A percentile compares a stretch with the other conserved stretches of the same genome.
These are phyloP conservation scores for Collybiopsis confluens DNA, from an alignment of 768 basidiomycete species.

Conservation along the genomic window DNA sequence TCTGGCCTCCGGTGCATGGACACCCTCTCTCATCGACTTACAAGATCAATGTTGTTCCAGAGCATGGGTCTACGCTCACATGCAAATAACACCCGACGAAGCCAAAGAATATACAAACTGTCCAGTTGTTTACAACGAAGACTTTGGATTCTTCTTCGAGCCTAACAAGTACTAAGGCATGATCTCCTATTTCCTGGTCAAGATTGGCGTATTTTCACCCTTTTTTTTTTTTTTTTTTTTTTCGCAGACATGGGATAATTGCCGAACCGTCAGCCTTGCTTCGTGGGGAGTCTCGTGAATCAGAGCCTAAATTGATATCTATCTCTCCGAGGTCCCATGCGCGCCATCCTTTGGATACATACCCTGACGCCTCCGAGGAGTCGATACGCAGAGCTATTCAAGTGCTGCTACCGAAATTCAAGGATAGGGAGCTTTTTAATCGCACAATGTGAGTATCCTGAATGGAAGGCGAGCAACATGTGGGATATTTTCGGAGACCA, in stretches of 20 bases:
- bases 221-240: no score
- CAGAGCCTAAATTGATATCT: neutral
- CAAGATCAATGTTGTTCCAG: constrained; percentile 7
- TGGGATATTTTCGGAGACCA: no score
- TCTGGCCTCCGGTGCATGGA: constrained; percentile 6
- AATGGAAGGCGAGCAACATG: neutral
- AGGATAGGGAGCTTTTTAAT: constrained; percentile 5
- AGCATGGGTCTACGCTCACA: constrained; percentile 8
- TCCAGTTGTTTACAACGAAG: constrained; percentile 5
- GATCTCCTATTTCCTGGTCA: no score
- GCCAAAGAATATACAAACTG: neutral
- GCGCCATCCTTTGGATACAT: constrained; percentile 2
- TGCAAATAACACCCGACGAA: constrained; percentile 3
- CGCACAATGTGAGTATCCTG: constrained; percentile 6
- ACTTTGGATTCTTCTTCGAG: constrained; percentile 2
- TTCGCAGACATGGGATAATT: no score
- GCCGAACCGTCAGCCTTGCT: no score
- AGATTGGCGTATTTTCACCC: no score
- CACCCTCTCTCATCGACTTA: constrained; percentile 6
- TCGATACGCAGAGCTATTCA: neutral
- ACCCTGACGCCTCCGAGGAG: neutral
- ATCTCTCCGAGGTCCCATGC: constrained; percentile 8
- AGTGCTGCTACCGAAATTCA: neutral
- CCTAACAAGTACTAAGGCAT: constrained; percentile 3
- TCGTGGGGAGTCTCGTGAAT: neutral